Evolutionary conservation across 2,329 filamentous ascomycete genomes (phyloP).

Genomic region (Sporothrix luriei): DNA sequence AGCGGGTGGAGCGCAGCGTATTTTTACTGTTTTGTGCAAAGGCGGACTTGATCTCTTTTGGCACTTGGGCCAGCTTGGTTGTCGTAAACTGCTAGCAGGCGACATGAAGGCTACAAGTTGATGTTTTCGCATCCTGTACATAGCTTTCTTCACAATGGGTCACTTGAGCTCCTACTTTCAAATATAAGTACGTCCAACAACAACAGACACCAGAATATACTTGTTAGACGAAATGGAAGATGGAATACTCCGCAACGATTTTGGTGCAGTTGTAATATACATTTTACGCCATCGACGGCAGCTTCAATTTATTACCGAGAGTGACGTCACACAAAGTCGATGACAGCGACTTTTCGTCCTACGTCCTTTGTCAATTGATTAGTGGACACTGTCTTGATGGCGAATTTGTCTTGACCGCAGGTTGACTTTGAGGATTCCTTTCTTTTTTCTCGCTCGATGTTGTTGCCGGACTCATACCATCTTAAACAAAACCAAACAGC

Average conservation of each 20-base stretch:
- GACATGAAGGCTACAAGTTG: no score
- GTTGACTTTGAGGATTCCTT: neutral
- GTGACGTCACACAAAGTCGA: slow-evolving; percentile 18
- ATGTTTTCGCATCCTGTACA: neutral
- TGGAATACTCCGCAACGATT: no score
- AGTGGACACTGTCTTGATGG: neutral
- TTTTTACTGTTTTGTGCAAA: neutral
- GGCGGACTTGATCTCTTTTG: no score
- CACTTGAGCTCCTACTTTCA: neutral
- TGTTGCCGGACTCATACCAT: neutral
- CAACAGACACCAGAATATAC: neutral
- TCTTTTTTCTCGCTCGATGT: neutral
- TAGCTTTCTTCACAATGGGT: neutral
- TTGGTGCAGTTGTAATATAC: neutral
- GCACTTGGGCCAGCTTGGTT: neutral
- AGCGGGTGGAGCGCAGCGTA: neutral
- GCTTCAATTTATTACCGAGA: slow-evolving; percentile 3
- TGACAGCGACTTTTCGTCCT: neutral
- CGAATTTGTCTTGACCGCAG: neutral
- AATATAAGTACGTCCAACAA: neutral
- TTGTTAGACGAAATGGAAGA: no score
- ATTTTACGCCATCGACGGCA: neutral
- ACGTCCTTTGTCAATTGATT: neutral
- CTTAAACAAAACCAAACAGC: neutral
- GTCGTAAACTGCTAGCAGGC: no score